A percentile compares a stretch with the other conserved stretches of the same genome.
Conservation (phyloP, 2,329 filamentous ascomycete species). For the Hymenoscyphus fructigenus region DNA sequence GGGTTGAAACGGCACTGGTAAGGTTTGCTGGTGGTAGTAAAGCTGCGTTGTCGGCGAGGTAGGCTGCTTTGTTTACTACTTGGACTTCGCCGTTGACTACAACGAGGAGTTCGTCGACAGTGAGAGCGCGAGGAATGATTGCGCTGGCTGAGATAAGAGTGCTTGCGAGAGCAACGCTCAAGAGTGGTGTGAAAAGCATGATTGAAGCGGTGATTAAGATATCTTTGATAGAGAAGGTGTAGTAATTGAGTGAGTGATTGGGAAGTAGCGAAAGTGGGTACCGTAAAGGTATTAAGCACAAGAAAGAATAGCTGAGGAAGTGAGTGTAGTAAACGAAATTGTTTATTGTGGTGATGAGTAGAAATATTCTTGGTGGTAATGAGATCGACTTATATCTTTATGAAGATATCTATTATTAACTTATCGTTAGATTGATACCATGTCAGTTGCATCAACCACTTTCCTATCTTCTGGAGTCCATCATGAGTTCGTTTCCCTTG, state of each 20-base stretch:
- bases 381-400: not conserved
- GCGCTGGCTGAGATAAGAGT: slow-evolving; percentile 12
- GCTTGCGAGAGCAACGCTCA: slow-evolving; percentile 10
- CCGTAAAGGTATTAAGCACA: not conserved
- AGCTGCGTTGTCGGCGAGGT: slow-evolving; percentile 19
- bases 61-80: slow-evolving; percentile 33
- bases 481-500: not conserved
- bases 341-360: not conserved
- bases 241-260: slow-evolving; percentile 3
- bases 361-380: not conserved
- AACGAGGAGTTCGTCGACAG: slow-evolving; percentile 32
- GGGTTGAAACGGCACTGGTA: not conserved
- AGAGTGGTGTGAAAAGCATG: slow-evolving; percentile 2
- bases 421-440: not conserved
- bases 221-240: slow-evolving; percentile 8
- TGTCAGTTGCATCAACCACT: not conserved
- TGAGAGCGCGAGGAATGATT: slow-evolving; percentile 17
- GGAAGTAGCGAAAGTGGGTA: not conserved
- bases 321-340: not conserved
- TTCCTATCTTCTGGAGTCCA: not conserved
- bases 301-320: not conserved
- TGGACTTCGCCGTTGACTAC: slow-evolving; percentile 27
- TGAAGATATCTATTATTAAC: not conserved
- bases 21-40: slow-evolving; percentile 5
- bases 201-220: not conserved